Evolutionary conservation across 306 rosid genomes (phyloP), one percentile per base, ranked within the genome.

Genomic region (Arachis hypogaea): DNA sequence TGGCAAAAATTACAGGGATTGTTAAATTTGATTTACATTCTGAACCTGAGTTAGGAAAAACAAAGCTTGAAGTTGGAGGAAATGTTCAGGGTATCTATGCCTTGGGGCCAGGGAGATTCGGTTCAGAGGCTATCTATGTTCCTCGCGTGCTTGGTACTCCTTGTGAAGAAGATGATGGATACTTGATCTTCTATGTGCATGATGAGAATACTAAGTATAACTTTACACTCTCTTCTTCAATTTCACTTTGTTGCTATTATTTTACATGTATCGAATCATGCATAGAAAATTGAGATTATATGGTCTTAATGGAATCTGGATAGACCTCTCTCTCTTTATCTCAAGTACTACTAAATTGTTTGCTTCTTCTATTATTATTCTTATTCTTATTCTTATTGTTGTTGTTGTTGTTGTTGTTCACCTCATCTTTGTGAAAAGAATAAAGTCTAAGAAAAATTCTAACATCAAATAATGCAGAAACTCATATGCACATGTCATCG

Each of bases 101-200:
- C 71, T 82, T 94, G 73, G 98, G 98, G 75, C 91, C 84, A 40
- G 89, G 86, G 12, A 86, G 81, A 77, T 94, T 81, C 72, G 96
- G 98, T 58, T 94, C 96, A 6, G 98, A 94, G 74, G 96, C 95
- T 72, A 14, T 94, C 69, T 94, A 78, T 86, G 94, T 91, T 56
- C 98, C 97, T 1, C 84, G 88, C 5, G 70, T 82, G 43, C 90
- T 93, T 8, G 96, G 93, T 47, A 77, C 71, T 6, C 38, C 84
- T 68, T 85, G 96, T n/a, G 88, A 84, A 85, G 97, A 94, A 89
- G 98, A 94, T 80, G 97, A 91, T 80, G 98, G 98, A 77, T 91
- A 86, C 87, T 83, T 91, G 69, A 88, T 94, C 67, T 78, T 85
- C 72, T 94, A 88, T 70, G 95, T 86, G 11, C 96, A 94, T 10